Conservation (phyloP, 108 stramenopile genomes). For the Skeletonema menzelii region DNA sequence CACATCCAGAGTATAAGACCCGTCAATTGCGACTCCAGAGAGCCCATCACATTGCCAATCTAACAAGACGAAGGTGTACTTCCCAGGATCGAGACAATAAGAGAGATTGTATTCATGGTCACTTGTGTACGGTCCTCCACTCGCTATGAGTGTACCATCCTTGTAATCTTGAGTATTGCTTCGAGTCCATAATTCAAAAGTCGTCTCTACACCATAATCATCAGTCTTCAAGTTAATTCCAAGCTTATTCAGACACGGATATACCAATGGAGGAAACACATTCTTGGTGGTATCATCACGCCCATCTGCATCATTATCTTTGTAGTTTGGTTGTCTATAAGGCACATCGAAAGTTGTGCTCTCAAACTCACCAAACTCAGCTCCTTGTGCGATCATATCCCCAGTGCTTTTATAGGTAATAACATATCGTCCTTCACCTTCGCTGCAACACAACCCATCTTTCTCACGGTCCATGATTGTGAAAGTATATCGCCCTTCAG, state of each 20-base stretch:
- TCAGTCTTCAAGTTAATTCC: constrained; percentile 39
- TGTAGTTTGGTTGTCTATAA: constrained; percentile 7
- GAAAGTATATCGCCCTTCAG: constrained; percentile 35
- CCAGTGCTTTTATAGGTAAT: constrained; percentile 28
- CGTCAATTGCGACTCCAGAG: constrained; percentile 17
- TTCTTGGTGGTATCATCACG: constrained; percentile 42
- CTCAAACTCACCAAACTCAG: constrained; percentile 19
- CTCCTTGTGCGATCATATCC: constrained; percentile 34
- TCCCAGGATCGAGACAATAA: constrained; percentile 42
- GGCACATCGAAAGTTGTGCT: constrained; percentile 35
- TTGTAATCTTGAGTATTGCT: constrained; percentile 5
- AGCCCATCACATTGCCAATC: constrained; percentile 50
- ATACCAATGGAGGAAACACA: constrained; percentile 19
- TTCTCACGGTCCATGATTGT: constrained; percentile 31
- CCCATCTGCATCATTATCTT: constrained; percentile 30
- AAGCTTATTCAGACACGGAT: constrained; percentile 30
- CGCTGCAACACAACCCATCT: constrained; percentile 30
- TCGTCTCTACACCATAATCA: constrained; percentile 50
- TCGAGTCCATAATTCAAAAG: constrained; percentile 26
- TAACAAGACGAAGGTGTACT: constrained; percentile 38
- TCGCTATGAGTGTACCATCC: constrained; percentile 30
- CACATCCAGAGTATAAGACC: constrained; percentile 31
- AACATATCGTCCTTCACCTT: constrained; percentile 29
- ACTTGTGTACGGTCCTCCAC: constrained; percentile 35
- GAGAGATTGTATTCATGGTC: constrained; percentile 27